Evolutionary conservation across 129 eudicot species (phyloP).

Genomic region (Lonicera japonica): DNA sequence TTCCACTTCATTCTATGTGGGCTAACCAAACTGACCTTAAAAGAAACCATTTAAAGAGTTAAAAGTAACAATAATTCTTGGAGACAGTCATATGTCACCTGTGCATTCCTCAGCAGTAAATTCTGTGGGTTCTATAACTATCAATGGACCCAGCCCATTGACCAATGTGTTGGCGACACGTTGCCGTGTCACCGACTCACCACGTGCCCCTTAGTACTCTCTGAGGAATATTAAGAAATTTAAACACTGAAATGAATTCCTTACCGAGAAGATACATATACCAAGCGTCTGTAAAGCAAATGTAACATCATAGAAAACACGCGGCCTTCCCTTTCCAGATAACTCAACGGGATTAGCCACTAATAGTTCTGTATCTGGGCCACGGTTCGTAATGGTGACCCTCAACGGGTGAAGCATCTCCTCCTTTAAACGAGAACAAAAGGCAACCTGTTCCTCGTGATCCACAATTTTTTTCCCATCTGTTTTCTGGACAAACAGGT

Average conservation of each 20-base stretch:
- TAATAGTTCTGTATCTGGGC: conserved; percentile 86
- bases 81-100: too few species aligned
- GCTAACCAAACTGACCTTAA: too few species aligned
- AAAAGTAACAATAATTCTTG: too few species aligned
- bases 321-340: conserved; percentile 86
- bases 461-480: conserved; percentile 77
- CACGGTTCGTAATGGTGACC: conserved; percentile 65
- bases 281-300: conserved; percentile 58
- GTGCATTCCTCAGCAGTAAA: too few species aligned
- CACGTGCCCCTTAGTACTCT: background rate
- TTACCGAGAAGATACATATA: conserved; percentile 76
- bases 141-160: too few species aligned
- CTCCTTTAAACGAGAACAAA: conserved; percentile 76
- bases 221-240: background rate
- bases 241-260: conserved; percentile 14
- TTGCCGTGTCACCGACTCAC: too few species aligned
- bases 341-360: conserved; percentile 92
- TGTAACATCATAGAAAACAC: conserved; percentile 78
- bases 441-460: conserved; percentile 34
- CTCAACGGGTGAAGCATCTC: conserved; percentile 83
- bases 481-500: conserved; percentile 59
- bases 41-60: too few species aligned
- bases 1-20: too few species aligned
- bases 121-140: too few species aligned
- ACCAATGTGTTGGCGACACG: too few species aligned